Base-by-base conservation (phyloP, 1,139 yeast species). In the Trichomonascaceae sp. region DNA sequence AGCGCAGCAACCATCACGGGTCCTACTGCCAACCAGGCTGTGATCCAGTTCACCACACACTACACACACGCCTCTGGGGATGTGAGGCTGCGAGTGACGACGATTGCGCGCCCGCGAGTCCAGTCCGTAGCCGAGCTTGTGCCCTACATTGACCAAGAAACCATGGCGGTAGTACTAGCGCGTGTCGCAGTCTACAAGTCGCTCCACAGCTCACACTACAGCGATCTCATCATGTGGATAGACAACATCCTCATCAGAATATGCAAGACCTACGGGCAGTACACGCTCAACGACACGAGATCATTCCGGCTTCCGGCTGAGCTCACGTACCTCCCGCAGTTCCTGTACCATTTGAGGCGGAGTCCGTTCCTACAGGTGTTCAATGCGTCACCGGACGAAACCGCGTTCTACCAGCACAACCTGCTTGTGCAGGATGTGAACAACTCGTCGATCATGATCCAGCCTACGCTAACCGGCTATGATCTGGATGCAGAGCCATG, bases 331-430 rank as follows among this genome's bases (percentile, higher is more conserved):
- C 65, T 76, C 38, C 89, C 89, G 1, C 89, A 78, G 49, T 79
- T 77, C 51, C 59, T 78, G 50, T 79, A 71, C 54, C 85, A 78
- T 54, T 61, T 79, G 44, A 62, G 87, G 48, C 62, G 89, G 38
- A 74, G 84, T 2, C 79, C 71, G 35, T 73, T 78, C 45, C 62
- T 78, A 22, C 76, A 73, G 48, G 76, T 77, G 20, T 79, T 79
- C 57, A 76, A 76, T 52, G 74, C 73, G 46, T 78, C 89, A 1
- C 92, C 92, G 0, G 92, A 79, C 56, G 92, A 79, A 54, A 75
- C 85, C 2, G 66, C 76, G 26, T 79, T 68, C 53, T 68, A 75
- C 38, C 66, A 85, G 44, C 87, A 77, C 48, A 59, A 72, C 11
- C 69, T 77, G 47, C 60, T 71, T 57, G 74, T 73, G 29, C 87